phyloP scores from a whole-genome alignment of 1,284 basidiomycete species.

The Uromyces viciae-fabae region DNA sequence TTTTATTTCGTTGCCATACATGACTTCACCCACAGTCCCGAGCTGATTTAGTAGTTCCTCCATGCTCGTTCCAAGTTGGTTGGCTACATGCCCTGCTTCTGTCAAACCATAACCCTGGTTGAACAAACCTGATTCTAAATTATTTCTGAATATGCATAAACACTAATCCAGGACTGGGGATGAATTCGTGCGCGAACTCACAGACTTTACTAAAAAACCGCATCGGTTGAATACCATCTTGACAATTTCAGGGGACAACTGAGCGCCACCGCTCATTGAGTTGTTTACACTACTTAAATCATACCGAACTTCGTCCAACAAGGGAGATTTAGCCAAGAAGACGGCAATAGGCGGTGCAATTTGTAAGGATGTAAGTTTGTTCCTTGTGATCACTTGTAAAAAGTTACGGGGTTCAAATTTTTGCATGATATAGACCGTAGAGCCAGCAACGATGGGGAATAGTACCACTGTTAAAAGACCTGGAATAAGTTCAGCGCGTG shows the following conservation, averaged over 20 bases:
- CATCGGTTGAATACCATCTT: slow-evolving; percentile 54
- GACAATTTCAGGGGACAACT: slow-evolving; percentile 54
- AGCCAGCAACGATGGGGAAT: slow-evolving; percentile 48
- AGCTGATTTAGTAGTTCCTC: slow-evolving; percentile 49
- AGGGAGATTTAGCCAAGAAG: slow-evolving; percentile 54
- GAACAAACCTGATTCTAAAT: background rate
- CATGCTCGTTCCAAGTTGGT: slow-evolving; percentile 49
- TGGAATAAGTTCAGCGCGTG: background rate
- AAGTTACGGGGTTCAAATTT: slow-evolving; percentile 56
- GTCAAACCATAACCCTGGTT: slow-evolving; percentile 49
- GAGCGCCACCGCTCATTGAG: slow-evolving; percentile 56
- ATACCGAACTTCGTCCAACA: slow-evolving; percentile 49
- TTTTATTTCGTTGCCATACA: slow-evolving; percentile 50
- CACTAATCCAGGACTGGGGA: background rate
- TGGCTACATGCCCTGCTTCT: slow-evolving; percentile 49
- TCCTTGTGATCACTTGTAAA: slow-evolving; percentile 53
- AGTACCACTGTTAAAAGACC: background rate
- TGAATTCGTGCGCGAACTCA: slow-evolving; percentile 48
- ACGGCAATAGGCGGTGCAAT: slow-evolving; percentile 57
- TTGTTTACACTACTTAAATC: slow-evolving; percentile 54
- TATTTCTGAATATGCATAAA: background rate
- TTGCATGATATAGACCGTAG: slow-evolving; percentile 53
- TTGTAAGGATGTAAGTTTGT: slow-evolving; percentile 55
- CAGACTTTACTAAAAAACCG: slow-evolving; percentile 52
- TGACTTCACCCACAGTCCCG: slow-evolving; percentile 50